phyloP scores from a whole-genome alignment of 2,329 filamentous ascomycete genomes.

The Colletotrichum chrysophilum region DNA sequence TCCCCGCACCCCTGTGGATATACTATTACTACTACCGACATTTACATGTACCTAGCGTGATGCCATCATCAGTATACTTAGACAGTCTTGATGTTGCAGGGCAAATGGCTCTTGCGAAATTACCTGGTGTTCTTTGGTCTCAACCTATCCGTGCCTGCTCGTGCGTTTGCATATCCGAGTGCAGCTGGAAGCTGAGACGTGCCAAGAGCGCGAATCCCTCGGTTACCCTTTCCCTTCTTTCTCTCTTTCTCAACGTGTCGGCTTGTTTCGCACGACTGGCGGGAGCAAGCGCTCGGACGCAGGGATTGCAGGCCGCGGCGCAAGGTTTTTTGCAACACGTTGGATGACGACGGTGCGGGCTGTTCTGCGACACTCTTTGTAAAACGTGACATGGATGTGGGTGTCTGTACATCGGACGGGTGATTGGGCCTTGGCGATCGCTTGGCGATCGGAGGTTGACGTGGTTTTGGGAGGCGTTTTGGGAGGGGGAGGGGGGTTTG shows the following conservation, averaged over 20 bases:
- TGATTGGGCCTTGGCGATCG: neutral
- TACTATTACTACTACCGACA: constrained; percentile 20
- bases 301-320: neutral
- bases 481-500: neutral
- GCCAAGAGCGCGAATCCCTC: neutral
- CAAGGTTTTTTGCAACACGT: neutral
- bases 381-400: constrained; percentile 5
- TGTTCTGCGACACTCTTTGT: constrained; percentile 2
- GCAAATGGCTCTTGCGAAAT: constrained; percentile 9
- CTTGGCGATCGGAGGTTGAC: neutral
- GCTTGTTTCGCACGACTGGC: neutral
- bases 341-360: neutral
- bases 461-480: neutral
- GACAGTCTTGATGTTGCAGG: constrained; percentile 8
- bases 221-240: neutral
- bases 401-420: neutral
- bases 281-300: neutral
- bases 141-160: neutral
- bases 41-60: constrained; percentile 21
- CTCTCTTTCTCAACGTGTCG: neutral
- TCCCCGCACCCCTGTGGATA: constrained; percentile 21
- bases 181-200: neutral
- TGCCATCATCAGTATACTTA: constrained; percentile 22
- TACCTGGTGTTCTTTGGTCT: neutral
- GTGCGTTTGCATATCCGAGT: neutral